These are phyloP conservation scores for Suhomyces sp. DNA, from an alignment of 805 yeast genomes.

Conservation along the genomic window DNA sequence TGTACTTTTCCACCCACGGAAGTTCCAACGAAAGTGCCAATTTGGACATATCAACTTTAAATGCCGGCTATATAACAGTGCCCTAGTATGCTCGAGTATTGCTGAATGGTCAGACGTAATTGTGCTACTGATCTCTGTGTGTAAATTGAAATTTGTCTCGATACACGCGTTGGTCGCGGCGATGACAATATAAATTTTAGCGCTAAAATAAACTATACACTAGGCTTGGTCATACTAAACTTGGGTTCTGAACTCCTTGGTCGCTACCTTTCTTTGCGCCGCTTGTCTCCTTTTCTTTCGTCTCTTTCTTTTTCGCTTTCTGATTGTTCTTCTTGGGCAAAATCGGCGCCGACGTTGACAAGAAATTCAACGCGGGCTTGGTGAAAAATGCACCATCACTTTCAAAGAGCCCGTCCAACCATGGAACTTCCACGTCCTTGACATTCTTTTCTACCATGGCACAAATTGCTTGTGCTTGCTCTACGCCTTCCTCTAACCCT, in stretches of 20 bases:
- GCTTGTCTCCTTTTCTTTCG: background rate
- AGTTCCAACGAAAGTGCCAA: conserved; percentile 27
- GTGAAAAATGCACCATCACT: conserved; percentile 14
- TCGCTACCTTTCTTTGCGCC: background rate
- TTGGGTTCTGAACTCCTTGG: too few species aligned
- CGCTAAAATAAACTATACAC: background rate
- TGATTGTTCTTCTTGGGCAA: conserved; percentile 20
- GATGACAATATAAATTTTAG: background rate
- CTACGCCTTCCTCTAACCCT: conserved; percentile 29
- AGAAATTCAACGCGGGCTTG: conserved; percentile 39
- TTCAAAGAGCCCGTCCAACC: conserved; percentile 38
- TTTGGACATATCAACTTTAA: conserved; percentile 5
- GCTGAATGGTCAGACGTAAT: too few species aligned
- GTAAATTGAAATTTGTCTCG: background rate
- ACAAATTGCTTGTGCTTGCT: conserved; percentile 28
- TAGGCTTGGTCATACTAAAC: background rate
- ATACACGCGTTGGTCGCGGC: background rate
- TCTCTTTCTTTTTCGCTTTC: conserved; percentile 15
- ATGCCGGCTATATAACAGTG: background rate
- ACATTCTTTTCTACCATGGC: conserved; percentile 28
- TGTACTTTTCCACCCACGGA: conserved; percentile 86
- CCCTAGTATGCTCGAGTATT: background rate
- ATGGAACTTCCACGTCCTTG: conserved; percentile 41
- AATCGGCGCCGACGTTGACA: conserved; percentile 48
- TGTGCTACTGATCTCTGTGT: background rate